These are phyloP conservation scores for Hyphodiscus sp. DNA, from an alignment of 2,329 filamentous ascomycete genomes.

Conservation along the genomic window DNA sequence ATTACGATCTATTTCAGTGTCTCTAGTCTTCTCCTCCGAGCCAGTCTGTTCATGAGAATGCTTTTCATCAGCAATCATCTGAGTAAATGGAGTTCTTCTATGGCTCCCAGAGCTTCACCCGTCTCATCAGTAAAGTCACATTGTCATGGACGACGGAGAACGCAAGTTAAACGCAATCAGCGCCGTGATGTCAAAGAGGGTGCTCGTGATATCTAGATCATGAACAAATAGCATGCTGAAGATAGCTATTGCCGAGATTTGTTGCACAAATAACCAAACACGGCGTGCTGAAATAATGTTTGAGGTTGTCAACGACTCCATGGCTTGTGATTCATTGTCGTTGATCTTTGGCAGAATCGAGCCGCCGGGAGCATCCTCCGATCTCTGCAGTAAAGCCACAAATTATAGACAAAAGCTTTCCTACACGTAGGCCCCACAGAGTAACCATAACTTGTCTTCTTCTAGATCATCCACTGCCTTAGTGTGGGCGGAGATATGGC, in stretches of 20 bases:
- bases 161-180: slow-evolving; percentile 37
- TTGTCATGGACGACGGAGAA: slow-evolving; percentile 41
- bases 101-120: slow-evolving; percentile 24
- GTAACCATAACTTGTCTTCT: slow-evolving; percentile 39
- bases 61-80: slow-evolving; percentile 1
- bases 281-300: no score
- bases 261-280: no score
- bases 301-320: no score
- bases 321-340: neutral
- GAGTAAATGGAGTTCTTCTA: slow-evolving; percentile 29
- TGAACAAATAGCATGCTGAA: slow-evolving; percentile 32
- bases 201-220: slow-evolving; percentile 29
- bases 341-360: slow-evolving; percentile 15
- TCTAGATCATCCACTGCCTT: slow-evolving; percentile 34
- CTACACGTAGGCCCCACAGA: slow-evolving; percentile 39
- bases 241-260: slow-evolving; percentile 7
- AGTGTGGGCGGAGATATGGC: slow-evolving; percentile 39
- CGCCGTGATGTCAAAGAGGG: slow-evolving; percentile 38
- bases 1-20: no score
- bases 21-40: no score
- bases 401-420: slow-evolving; percentile 40
- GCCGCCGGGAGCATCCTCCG: slow-evolving; percentile 30
- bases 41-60: no score
- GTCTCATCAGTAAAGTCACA: slow-evolving; percentile 19
- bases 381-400: slow-evolving; percentile 36